These are phyloP conservation scores for Coffea humblotiana DNA, from an alignment of 305 asterid genomes.

Conservation along the genomic window DNA sequence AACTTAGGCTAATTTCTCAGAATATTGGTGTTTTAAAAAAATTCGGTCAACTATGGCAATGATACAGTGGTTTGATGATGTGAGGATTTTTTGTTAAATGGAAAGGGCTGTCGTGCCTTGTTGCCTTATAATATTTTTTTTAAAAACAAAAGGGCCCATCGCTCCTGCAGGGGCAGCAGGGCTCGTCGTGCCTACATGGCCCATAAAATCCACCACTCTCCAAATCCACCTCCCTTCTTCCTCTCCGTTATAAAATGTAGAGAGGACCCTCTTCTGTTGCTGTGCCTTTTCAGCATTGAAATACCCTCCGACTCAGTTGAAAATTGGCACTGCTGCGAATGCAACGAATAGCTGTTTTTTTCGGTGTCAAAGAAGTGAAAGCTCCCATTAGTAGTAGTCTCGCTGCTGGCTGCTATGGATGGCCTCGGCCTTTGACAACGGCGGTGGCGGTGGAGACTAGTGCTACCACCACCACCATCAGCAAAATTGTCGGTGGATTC, in stretches of 20 bases:
- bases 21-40: too few species aligned
- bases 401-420: conserved; percentile 41
- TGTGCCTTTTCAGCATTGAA: conserved; percentile 22
- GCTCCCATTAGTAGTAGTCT: conserved; percentile 51
- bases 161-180: too few species aligned
- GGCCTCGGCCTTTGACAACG: conserved; percentile 34
- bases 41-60: too few species aligned
- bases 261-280: conserved; percentile 23
- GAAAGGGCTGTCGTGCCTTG: too few species aligned
- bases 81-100: too few species aligned
- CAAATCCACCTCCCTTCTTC: conserved; percentile 38
- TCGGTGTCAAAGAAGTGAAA: conserved; percentile 44
- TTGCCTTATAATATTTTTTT: too few species aligned
- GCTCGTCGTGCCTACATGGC: too few species aligned
- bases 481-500: conserved; percentile 26
- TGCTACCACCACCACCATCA: conserved; percentile 14
- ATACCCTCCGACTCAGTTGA: conserved; percentile 34
- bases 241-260: conserved; percentile 21
- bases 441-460: conserved; percentile 28
- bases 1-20: too few species aligned
- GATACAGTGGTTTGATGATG: too few species aligned
- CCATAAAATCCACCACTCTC: conserved; percentile 52
- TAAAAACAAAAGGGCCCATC: too few species aligned
- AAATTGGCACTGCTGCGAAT: conserved; percentile 32
- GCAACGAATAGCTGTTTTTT: conserved; percentile 35